Evolutionary conservation across 139 green algal genomes (phyloP).

Genomic region (Prasinococcaceae sp.): DNA sequence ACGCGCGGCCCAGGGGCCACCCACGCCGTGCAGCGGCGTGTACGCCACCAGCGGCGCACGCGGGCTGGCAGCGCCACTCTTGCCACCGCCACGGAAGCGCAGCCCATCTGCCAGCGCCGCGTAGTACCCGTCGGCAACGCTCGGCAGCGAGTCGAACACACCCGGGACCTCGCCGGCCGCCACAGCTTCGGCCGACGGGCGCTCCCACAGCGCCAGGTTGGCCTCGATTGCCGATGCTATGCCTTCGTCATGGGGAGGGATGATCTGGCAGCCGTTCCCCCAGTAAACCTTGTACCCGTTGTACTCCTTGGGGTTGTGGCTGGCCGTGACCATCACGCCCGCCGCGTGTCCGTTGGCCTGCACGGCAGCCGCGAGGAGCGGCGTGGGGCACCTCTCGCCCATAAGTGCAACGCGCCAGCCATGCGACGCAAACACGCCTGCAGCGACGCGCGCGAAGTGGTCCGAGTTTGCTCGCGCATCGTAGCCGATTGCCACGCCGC

Average conservation of each 20-base stretch:
- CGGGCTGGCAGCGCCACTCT: constrained; percentile 17
- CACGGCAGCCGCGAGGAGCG: constrained; percentile 44
- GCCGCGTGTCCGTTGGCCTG: constrained; percentile 37
- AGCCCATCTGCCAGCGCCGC: constrained; percentile 13
- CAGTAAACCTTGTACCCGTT: constrained; percentile 56
- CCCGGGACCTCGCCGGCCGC: too few relatives aligned
- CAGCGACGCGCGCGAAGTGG: constrained; percentile 37
- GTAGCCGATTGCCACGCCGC: neutral
- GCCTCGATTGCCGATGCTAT: constrained; percentile 47
- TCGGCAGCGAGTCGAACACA: neutral
- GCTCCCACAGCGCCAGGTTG: constrained; percentile 36
- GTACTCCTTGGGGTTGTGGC: constrained; percentile 67
- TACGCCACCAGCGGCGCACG: constrained; percentile 34
- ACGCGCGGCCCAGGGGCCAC: constrained; percentile 24
- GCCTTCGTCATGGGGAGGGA: constrained; percentile 50
- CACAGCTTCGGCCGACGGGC: too few relatives aligned
- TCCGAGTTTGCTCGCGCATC: neutral
- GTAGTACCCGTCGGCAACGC: constrained; percentile 29
- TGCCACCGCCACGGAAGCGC: constrained; percentile 9
- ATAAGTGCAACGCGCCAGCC: constrained; percentile 33
- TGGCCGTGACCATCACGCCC: constrained; percentile 64
- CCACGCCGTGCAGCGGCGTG: constrained; percentile 60
- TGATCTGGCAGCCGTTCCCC: constrained; percentile 58
- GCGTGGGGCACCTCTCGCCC: constrained; percentile 38
- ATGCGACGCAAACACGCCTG: constrained; percentile 30